These are phyloP conservation scores for Amoebophrya sp. DNA, from an alignment of 169 alveolate genomes.

Conservation along the genomic window DNA sequence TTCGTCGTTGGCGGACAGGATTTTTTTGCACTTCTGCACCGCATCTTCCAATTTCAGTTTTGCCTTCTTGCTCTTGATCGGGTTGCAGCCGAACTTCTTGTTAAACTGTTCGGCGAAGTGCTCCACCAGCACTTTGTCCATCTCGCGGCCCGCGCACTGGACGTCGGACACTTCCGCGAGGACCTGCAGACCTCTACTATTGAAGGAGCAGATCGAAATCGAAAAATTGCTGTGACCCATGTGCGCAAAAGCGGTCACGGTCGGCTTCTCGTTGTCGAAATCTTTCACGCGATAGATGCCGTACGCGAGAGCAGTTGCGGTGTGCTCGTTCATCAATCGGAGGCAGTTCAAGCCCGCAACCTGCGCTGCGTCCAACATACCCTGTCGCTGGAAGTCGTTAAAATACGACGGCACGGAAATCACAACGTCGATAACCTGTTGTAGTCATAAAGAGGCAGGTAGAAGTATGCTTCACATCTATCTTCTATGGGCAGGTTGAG, in stretches of 20 bases:
- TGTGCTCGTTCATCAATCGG: slow-evolving; percentile 85
- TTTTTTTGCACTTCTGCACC: slow-evolving; percentile 83
- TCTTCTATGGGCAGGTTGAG: no score
- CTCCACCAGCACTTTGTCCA: slow-evolving; percentile 80
- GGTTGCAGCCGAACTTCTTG: slow-evolving; percentile 73
- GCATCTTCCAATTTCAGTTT: slow-evolving; percentile 83
- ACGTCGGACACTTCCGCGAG: slow-evolving; percentile 77
- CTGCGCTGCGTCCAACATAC: slow-evolving; percentile 78
- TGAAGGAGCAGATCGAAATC: slow-evolving; percentile 80
- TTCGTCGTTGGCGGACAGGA: slow-evolving; percentile 87
- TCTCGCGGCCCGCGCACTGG: slow-evolving; percentile 87
- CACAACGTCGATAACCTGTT: slow-evolving; percentile 66
- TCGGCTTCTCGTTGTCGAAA: slow-evolving; percentile 64
- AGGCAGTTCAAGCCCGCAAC: slow-evolving; percentile 85
- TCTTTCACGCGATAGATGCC: slow-evolving; percentile 87
- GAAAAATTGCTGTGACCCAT: slow-evolving; percentile 90
- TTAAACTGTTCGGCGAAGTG: slow-evolving; percentile 74
- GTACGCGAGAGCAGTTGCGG: slow-evolving; percentile 90
- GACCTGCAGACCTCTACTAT: slow-evolving; percentile 72
- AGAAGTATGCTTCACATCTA: no score
- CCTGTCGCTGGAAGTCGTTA: slow-evolving; percentile 77
- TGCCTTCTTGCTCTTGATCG: slow-evolving; percentile 71
- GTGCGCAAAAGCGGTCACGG: slow-evolving; percentile 84
- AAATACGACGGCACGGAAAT: slow-evolving; percentile 80
- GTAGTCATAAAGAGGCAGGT: no score